Base-by-base conservation (phyloP, 176 grass and related monocot genomes). In the Phoenix roebelenii region DNA sequence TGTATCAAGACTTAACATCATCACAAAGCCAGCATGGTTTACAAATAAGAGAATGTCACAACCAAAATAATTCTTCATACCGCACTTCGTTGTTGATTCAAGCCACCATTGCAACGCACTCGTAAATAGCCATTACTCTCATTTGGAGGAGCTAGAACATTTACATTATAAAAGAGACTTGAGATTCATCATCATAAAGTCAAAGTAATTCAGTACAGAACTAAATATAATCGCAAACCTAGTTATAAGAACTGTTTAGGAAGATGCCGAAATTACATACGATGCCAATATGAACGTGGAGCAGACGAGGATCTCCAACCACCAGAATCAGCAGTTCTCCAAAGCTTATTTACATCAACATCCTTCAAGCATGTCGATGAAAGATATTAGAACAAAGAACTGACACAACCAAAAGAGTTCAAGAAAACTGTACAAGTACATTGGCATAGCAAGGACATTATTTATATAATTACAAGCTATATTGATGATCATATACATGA, bases 251-350 rank as follows among this genome's bases (percentile, higher is more conserved):
- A 44, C 35, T 14, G 54, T 59, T 23, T n/a, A 59, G 7, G 23
- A 44, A 66, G 48, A n/a, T 63, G 49, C 72, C 9, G 28, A 49
- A 52, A 35, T 67, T 52, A 75, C 77, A 76, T 85, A 91, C 87
- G 55, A 70, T 69, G 76, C 93, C 93, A 97, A 66, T 83, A 77
- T 3, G 78, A 75, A 53, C 87, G 81, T 24, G 93, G 93, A 54
- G 93, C 84, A 63, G 87, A 97, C 59, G 87, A 91, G 55, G 92
- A 80, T 78, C 81, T 88, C 92, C 92, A 97, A 50, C 92, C 87
- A 66, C 78, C 83, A 59, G 92, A 88, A 80, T 91, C 67, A 75
- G 78, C 84, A 57, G 80, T 91, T 76, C 65, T 85, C 87, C 92
- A 92, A 35, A 97, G 62, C 61, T 91, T 80, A 76, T 81, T 68